A percentile compares a stretch with the other conserved stretches of the same genome.
These are phyloP conservation scores for Schoenoplectus tabernaemontani DNA, from an alignment of 202 grass and related monocot species.

Conservation along the genomic window DNA sequence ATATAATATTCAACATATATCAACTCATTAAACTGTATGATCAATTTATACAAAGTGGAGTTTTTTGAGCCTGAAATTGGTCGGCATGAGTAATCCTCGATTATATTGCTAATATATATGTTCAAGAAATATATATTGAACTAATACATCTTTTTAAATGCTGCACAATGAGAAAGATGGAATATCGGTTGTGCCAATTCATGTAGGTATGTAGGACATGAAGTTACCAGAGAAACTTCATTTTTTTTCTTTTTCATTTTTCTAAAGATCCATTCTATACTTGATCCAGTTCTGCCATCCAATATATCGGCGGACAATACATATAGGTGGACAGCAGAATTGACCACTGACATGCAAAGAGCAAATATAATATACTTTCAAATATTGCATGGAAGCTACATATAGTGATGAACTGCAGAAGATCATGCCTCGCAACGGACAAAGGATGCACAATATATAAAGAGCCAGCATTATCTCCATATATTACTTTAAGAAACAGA, in stretches of 20 bases:
- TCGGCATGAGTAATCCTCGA: neutral
- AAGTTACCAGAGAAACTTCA: neutral
- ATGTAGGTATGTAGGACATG: neutral
- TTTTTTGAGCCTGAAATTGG: neutral
- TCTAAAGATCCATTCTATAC: neutral
- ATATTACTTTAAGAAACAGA: neutral
- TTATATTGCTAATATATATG: neutral
- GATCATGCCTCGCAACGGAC: neutral
- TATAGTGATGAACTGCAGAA: neutral
- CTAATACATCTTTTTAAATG: too few relatives aligned
- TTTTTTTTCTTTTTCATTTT: neutral
- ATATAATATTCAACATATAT: too few relatives aligned
- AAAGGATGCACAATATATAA: neutral
- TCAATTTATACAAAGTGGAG: neutral
- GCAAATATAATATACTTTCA: neutral
- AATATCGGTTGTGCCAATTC: neutral
- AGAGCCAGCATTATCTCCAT: constrained; percentile 13
- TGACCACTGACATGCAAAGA: neutral
- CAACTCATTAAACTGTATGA: neutral
- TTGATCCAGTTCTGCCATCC: neutral
- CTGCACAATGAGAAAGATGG: neutral
- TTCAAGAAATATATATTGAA: neutral
- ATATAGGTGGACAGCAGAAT: neutral
- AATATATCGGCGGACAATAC: neutral
- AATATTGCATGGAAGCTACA: neutral